These are phyloP conservation scores for Epicoccum nigrum DNA, from an alignment of 2,329 filamentous ascomycete species.

Conservation along the genomic window DNA sequence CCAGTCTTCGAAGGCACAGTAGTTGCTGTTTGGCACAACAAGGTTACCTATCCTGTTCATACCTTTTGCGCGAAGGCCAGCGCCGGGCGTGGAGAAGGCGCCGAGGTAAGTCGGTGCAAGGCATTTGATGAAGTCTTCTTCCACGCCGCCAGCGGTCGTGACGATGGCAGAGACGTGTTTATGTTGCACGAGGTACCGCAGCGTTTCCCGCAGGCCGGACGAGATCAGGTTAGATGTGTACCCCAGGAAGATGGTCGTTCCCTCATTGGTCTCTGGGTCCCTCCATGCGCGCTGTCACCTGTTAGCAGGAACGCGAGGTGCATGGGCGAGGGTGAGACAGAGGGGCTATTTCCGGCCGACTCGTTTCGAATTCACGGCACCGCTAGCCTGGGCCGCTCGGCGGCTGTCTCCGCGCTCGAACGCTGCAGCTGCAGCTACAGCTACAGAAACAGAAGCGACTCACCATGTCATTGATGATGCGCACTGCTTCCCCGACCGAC, in stretches of 20 bases:
- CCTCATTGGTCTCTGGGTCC: conserved; percentile 77
- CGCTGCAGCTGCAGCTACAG: conserved; percentile 16
- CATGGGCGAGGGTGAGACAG: conserved; percentile 22
- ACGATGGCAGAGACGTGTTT: conserved; percentile 91
- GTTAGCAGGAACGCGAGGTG: conserved; percentile 36
- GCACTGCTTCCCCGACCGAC: conserved; percentile 82
- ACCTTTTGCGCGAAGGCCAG: conserved; percentile 79
- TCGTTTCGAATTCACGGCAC: conserved; percentile 33
- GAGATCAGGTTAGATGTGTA: conserved; percentile 99
- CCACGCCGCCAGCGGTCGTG: conserved; percentile 91
- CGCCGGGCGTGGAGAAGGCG: conserved; percentile 78
- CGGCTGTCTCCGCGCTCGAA: conserved; percentile 29
- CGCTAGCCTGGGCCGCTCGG: conserved; percentile 27
- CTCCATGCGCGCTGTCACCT: conserved; percentile 71
- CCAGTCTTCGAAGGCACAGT: conserved; percentile 98
- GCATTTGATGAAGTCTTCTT: conserved; percentile 99
- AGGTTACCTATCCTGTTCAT: conserved; percentile 97
- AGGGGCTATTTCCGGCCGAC: conserved; percentile 42
- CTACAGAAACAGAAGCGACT: conserved; percentile 30
- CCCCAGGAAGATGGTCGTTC: conserved; percentile 93
- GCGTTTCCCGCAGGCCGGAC: conserved; percentile 86
- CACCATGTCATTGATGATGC: conserved; percentile 96
- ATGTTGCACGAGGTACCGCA: conserved; percentile 93
- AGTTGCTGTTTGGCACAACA: conserved; percentile 94
- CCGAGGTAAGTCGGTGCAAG: conserved; percentile 92